Base-by-base conservation (phyloP, 352 stramenopile genomes). In the Phytophthora multivora region DNA sequence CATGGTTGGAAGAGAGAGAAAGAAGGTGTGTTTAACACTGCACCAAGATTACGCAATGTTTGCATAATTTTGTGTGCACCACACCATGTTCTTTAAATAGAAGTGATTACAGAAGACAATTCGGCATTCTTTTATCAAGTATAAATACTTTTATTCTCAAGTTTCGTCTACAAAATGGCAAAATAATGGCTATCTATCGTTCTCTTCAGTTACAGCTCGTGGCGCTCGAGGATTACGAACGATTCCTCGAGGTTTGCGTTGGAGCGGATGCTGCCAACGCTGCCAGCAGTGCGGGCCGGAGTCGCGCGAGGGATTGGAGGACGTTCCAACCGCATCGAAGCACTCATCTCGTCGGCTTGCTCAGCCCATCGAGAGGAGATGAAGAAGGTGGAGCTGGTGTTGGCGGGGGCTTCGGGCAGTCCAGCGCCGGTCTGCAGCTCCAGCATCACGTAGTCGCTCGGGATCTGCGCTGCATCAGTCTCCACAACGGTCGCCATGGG, bases 401-500 rank as follows among this genome's bases (percentile, higher is more conserved):
- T 69, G 4, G 69, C 63, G 8, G 62, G 51, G 3, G 60, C 52
- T 47, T 82, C 77, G 18, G 67, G 67, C 2, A 92, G 54, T 3
- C 82, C 85, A 0, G 80, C 79, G 15, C 81, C 79, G 18, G 85
- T 80, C 58, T 91, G 80, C 18, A 91, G 74, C 59, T 94, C 82
- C 36, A 94, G 76, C 82, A 91, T 89, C 41, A 93, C 84, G 59
- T 93, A 93, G 59, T 91, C 84, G 45, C 77, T 89, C 46, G 77
- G 77, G 54, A 88, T 88, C 28, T 60, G 50, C 28, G 63, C 23
- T 5, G 59, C 19, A 2, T 70, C 59, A 8, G 69, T 28, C 16
- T 71, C 75, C 8, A 94, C 77, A 10, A 94, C 61, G 4, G 70
- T 76, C 12, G 83, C 83, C 31, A 91, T 30, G 0, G 83, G 85